A percentile compares a stretch with the other conserved stretches of the same genome.
These are phyloP conservation scores for Rusavskia elegans DNA, from an alignment of 495 filamentous ascomycete genomes.

Conservation along the genomic window DNA sequence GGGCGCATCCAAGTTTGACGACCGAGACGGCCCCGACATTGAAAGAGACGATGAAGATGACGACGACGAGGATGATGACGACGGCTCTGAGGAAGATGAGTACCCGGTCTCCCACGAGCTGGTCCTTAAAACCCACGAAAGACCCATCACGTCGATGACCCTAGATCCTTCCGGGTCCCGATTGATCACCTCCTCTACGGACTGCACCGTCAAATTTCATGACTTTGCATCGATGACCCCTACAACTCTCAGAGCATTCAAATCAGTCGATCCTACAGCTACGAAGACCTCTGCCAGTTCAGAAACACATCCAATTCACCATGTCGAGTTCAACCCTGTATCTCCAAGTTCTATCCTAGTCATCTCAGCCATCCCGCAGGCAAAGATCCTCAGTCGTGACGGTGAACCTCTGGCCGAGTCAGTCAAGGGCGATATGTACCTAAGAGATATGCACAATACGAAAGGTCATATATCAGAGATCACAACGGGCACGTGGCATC, in stretches of 20 bases:
- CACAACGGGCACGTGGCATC: slow-evolving; percentile 76
- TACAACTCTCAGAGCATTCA: slow-evolving; percentile 84
- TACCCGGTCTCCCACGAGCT: slow-evolving; percentile 91
- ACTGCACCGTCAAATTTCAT: slow-evolving; percentile 82
- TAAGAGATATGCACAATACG: slow-evolving; percentile 90
- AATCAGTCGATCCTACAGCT: slow-evolving; percentile 71
- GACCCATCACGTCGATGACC: slow-evolving; percentile 66
- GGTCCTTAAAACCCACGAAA: slow-evolving; percentile 79
- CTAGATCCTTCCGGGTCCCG: slow-evolving; percentile 75
- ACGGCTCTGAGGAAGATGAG: slow-evolving; percentile 62
- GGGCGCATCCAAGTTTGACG: not conserved
- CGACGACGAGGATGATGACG: slow-evolving; percentile 39
- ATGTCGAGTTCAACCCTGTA: slow-evolving; percentile 70
- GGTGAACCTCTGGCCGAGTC: slow-evolving; percentile 75
- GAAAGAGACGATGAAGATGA: slow-evolving; percentile 32
- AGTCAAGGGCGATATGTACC: slow-evolving; percentile 94
- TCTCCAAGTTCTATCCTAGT: slow-evolving; percentile 72
- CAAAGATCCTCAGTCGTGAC: slow-evolving; percentile 76
- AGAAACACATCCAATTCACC: slow-evolving; percentile 78
- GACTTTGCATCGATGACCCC: slow-evolving; percentile 94
- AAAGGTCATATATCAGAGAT: slow-evolving; percentile 91
- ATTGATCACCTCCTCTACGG: slow-evolving; percentile 74
- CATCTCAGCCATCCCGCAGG: slow-evolving; percentile 72
- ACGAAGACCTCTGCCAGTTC: slow-evolving; percentile 54
- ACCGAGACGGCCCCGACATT: slow-evolving; percentile 16